Evolutionary conservation across 805 yeast species (phyloP).

Genomic region (Osmozyma mogii): DNA sequence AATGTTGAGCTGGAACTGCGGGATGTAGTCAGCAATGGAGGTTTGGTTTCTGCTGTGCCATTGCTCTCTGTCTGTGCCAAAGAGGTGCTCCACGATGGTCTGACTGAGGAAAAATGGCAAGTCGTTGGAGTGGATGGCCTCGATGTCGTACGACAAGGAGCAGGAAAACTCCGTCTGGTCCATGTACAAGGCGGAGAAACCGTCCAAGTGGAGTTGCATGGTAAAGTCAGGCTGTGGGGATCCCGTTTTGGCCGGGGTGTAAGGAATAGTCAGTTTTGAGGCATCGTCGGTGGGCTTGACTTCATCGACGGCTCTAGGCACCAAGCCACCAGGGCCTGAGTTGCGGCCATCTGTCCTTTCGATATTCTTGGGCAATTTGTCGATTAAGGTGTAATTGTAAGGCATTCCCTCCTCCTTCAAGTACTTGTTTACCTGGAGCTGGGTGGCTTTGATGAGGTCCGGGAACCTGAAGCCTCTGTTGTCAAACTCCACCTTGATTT

Average conservation of each 20-base stretch:
- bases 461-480: slow-evolving; percentile 49
- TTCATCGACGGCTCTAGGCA: too few relatives aligned
- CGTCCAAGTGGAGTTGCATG: slow-evolving; percentile 34
- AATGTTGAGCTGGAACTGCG: background rate
- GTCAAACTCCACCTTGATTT: slow-evolving; percentile 20
- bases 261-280: background rate
- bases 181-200: slow-evolving; percentile 29
- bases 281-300: too few relatives aligned
- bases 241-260: background rate
- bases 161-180: background rate
- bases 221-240: slow-evolving; percentile 26
- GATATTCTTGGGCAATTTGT: slow-evolving; percentile 7
- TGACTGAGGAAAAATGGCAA: slow-evolving; percentile 58
- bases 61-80: slow-evolving; percentile 16
- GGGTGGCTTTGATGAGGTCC: slow-evolving; percentile 50
- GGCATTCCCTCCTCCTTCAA: slow-evolving; percentile 5
- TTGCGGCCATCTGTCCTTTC: slow-evolving; percentile 1
- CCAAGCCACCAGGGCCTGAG: too few relatives aligned
- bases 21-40: slow-evolving; percentile 4
- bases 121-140: slow-evolving; percentile 46
- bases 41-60: background rate
- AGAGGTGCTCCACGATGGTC: slow-evolving; percentile 23
- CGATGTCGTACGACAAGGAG: slow-evolving; percentile 25
- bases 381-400: slow-evolving; percentile 7
- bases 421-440: slow-evolving; percentile 23